Conservation (phyloP, 2,329 filamentous ascomycete genomes). For the Didymellaceae sp. region DNA sequence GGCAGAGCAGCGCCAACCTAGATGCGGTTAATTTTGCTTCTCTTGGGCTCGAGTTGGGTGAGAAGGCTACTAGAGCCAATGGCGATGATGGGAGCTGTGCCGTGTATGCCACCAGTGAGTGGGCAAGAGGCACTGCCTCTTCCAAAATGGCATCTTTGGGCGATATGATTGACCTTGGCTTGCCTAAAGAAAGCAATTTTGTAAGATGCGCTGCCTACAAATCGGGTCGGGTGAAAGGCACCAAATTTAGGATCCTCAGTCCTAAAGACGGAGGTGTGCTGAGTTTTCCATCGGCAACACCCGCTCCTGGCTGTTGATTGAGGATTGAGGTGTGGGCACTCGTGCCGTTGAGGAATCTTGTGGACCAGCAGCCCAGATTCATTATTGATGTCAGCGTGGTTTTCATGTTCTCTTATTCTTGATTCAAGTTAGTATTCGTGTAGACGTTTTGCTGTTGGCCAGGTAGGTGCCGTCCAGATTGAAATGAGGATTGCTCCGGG, state of each 20-base stretch:
- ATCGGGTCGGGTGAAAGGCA: neutral
- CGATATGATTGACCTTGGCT: neutral
- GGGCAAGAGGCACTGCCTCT: slow-evolving; percentile 10
- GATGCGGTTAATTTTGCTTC: slow-evolving; percentile 5
- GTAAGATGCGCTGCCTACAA: neutral
- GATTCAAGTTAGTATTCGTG: too few relatives aligned
- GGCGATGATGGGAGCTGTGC: neutral
- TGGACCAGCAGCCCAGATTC: too few relatives aligned
- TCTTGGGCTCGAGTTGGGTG: neutral
- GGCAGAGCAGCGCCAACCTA: slow-evolving; percentile 2
- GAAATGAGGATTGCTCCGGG: too few relatives aligned
- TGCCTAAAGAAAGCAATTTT: neutral
- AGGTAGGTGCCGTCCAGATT: neutral
- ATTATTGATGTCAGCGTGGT: too few relatives aligned
- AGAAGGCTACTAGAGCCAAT: neutral
- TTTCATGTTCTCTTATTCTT: too few relatives aligned
- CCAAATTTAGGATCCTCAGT: neutral
- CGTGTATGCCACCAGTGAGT: neutral
- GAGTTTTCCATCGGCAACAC: neutral
- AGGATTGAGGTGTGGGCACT: too few relatives aligned
- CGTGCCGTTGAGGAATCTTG: too few relatives aligned
- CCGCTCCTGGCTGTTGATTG: too few relatives aligned
- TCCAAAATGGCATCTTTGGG: slow-evolving; percentile 1
- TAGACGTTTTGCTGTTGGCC: too few relatives aligned
- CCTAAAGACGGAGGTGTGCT: neutral